Evolutionary conservation across 768 basidiomycete genomes (phyloP).

Genomic region (Serendipita sp.): DNA sequence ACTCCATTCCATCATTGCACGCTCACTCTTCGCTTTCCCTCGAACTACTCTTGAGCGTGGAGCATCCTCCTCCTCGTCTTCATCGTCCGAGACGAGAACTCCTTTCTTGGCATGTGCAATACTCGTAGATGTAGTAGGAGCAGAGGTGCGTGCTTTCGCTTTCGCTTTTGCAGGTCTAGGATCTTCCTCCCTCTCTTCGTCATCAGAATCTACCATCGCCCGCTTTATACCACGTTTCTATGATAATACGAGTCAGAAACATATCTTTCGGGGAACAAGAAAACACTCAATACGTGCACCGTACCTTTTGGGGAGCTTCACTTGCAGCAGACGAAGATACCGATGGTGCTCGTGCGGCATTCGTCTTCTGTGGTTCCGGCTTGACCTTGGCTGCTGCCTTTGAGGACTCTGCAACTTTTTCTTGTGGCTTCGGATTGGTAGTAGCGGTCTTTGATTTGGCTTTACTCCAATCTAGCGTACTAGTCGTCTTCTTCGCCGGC

Average conservation of each 20-base stretch:
- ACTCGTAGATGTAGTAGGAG: constrained; percentile 1
- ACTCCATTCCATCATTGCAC: constrained; percentile 61
- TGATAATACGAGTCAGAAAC: background rate
- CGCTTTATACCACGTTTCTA: constrained; percentile 7
- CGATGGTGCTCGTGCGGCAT: background rate
- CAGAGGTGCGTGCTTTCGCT: constrained; percentile 7
- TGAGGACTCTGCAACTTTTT: constrained; percentile 9
- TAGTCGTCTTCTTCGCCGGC: constrained; percentile 16
- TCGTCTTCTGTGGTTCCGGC: constrained; percentile 13
- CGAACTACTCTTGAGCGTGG: constrained; percentile 13
- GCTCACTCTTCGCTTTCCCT: constrained; percentile 19
- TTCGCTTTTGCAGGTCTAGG: constrained; percentile 12
- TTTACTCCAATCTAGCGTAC: constrained; percentile 42
- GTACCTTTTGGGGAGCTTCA: background rate
- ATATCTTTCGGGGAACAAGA: background rate
- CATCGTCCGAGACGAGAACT: constrained; percentile 44
- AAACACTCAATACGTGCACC: background rate
- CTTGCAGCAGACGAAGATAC: background rate
- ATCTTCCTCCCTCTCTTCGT: constrained; percentile 11
- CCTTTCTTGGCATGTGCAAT: constrained; percentile 28
- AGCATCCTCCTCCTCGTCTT: constrained; percentile 30
- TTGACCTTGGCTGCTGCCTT: too few species aligned
- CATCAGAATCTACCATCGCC: constrained; percentile 8
- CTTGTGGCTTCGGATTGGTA: constrained; percentile 6
- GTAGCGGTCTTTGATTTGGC: constrained; percentile 21